A percentile compares a stretch with the other conserved stretches of the same genome.
phyloP scores from a whole-genome alignment of 2,329 filamentous ascomycete genomes.

The Aspergillus pseudoterreus region DNA sequence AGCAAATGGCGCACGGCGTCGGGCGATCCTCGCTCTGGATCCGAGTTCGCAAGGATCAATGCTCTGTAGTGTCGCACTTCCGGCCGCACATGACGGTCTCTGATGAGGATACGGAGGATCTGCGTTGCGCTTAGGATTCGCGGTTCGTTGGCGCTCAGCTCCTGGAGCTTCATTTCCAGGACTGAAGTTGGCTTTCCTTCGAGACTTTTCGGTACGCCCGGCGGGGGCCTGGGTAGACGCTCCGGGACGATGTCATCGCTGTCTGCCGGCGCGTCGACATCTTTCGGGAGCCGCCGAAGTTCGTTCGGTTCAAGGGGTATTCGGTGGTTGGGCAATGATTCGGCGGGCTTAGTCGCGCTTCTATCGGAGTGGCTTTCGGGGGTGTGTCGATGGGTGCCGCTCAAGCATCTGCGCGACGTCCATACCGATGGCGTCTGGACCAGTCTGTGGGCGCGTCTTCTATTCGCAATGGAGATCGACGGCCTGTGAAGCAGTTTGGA shows the following conservation, averaged over 20 bases:
- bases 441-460: conserved; percentile 9
- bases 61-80: conserved; percentile 60
- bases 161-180: conserved; percentile 29
- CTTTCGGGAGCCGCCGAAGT: not conserved
- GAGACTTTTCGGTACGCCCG: conserved; percentile 17
- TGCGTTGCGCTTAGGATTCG: conserved; percentile 25
- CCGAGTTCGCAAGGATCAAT: conserved; percentile 68
- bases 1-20: conserved; percentile 62
- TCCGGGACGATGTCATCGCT: not conserved
- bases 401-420: conserved; percentile 18
- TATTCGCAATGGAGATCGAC: conserved; percentile 8
- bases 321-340: not conserved
- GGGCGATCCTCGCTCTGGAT: conserved; percentile 62
- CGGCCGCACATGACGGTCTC: conserved; percentile 34
- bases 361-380: not conserved
- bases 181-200: conserved; percentile 12
- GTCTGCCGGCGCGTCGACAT: not conserved
- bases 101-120: conserved; percentile 37
- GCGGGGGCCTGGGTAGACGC: not conserved
- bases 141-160: conserved; percentile 19
- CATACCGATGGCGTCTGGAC: conserved; percentile 1
- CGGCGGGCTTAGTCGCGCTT: not conserved
- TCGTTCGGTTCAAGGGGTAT: not conserved
- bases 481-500: conserved; percentile 14
- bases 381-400: conserved; percentile 5